Evolutionary conservation across 225 moss, liverwort and hornwort species (phyloP), one percentile per base, ranked within the genome.

Genomic region (Climacium dendroides): DNA sequence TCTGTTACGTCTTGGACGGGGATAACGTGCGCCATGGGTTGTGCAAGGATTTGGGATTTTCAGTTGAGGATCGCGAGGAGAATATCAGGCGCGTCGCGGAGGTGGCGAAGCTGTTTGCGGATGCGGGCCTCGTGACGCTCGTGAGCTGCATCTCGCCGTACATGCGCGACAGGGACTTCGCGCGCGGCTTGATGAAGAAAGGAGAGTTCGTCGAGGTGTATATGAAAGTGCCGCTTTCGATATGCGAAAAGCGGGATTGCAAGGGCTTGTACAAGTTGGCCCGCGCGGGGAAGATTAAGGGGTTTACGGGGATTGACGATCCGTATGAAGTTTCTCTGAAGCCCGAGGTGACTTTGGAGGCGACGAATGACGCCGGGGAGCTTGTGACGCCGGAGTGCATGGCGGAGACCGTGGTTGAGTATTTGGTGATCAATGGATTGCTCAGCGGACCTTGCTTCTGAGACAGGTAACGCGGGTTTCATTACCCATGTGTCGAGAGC

Each of bases 261-360:
- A 98, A 98, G 89, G 97, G 97, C 37, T 81, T 98, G 90, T 98
- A 98, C 80, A 98, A 98, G 89, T 73, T 96, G 65, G 97, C 96
- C 6, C 91, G 97, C 25, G 94, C 97, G 43, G 97, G 97, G 18
- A 86, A 90, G 53, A 93, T 98, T 47, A 96, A 88, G 47, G 91
- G 94, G 6, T 98, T 98, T 81, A 98, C 97, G 43, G 97, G 97
- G 23, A 83, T 98, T 74, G 97, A 98, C 59, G 96, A 93, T 84
- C 97, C 97, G 3, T 98, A 98, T 47, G 97, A 98, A 74, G 91
- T 87, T 22, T 95, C 97, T 29, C 77, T 88, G 12, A 92, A 80
- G 32, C 96, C 96, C 7, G 97, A 98, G 83, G 92, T 98, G 26
- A 85, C 86, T 15, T 77, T 98, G 70, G 92, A 90, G 81, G 91